These are phyloP conservation scores for Apophysomyces ossiformis DNA, from an alignment of 371 early-diverging fungal species.

Conservation along the genomic window DNA sequence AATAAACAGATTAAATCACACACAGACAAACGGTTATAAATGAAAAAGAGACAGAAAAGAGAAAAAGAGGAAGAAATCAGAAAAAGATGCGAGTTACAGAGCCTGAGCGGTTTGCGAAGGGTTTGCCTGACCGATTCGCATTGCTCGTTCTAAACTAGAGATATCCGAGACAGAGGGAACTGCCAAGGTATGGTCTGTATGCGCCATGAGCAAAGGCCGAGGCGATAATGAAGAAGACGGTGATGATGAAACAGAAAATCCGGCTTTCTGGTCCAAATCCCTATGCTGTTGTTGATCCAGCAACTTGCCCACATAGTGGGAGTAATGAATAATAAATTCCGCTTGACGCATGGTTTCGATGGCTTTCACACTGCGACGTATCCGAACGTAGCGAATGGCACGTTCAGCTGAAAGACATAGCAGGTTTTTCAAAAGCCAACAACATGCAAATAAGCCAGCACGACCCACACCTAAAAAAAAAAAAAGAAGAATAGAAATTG, in stretches of 20 bases:
- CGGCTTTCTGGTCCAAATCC: constrained; percentile 7
- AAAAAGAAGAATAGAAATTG: not conserved
- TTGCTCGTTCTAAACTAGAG: constrained; percentile 24
- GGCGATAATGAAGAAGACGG: not conserved
- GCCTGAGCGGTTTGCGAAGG: constrained; percentile 3
- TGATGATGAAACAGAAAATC: not conserved
- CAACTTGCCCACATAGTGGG: constrained; percentile 33
- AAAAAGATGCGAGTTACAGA: not conserved
- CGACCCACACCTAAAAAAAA: constrained; percentile 68
- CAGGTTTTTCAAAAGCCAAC: constrained; percentile 66
- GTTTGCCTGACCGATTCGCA: constrained; percentile 14
- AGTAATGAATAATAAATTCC: constrained; percentile 63
- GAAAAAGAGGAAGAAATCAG: not conserved
- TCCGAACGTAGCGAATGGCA: constrained; percentile 59
- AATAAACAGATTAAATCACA: no score
- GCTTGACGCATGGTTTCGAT: constrained; percentile 72
- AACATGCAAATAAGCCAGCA: constrained; percentile 79
- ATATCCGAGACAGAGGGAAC: constrained; percentile 29
- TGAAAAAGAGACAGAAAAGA: not conserved
- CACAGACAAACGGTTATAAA: not conserved
- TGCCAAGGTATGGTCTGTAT: constrained; percentile 28
- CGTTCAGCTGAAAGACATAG: constrained; percentile 56
- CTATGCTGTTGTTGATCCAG: constrained; percentile 5
- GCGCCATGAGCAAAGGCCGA: constrained; percentile 16
- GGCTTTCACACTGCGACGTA: constrained; percentile 65